Evolutionary conservation across 371 early-diverging fungal species (phyloP), one percentile per base, ranked within the genome.

Genomic region (Mucor piriformis): DNA sequence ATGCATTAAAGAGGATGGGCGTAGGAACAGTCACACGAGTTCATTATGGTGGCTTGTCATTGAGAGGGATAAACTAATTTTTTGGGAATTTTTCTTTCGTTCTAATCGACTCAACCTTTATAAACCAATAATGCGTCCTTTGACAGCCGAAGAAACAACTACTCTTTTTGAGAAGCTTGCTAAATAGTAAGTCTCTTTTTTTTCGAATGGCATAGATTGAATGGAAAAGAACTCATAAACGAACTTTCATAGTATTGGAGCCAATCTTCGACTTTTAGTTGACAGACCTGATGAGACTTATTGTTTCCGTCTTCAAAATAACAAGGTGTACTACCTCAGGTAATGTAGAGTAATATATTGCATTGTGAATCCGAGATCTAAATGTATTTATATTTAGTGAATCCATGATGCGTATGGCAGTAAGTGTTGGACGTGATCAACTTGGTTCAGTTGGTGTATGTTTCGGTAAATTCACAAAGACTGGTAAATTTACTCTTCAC

Each of bases 391-490:
- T 35, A 15, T 33, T 4, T 65, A 92, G 95, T 72, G 98, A 97
- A 73, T 76, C 83, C 1, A 89, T 96, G 69, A 92, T 96, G 92
- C 83, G 90, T 57, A 82, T 86, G 68, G 93, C 97, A n/a, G 86
- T 84, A 3, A 84, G 83, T 55, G 82, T 95, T 50, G 91, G 89
- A 29, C 88, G 95, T 49, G 94, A 97, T 72, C 87, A 93, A 58
- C 73, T 99, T 37, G 83, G 93, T 34, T 91, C 94, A 20, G 79
- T 94, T 40, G 99, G 99, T 42, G 86, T 92, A 10, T 95, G 97
- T 79, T 95, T 99, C 77, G 99, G 99, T 57, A 98, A 98, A 83
- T 98, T 99, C 74, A 95, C 99, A 57, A 98, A 98, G 82, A 89
- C 94, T 50, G 92, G 95, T 52, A 95, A 96, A 78, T 99, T 99